phyloP scores from a whole-genome alignment of 768 basidiomycete genomes.

The Stropharia rugosoannulata region DNA sequence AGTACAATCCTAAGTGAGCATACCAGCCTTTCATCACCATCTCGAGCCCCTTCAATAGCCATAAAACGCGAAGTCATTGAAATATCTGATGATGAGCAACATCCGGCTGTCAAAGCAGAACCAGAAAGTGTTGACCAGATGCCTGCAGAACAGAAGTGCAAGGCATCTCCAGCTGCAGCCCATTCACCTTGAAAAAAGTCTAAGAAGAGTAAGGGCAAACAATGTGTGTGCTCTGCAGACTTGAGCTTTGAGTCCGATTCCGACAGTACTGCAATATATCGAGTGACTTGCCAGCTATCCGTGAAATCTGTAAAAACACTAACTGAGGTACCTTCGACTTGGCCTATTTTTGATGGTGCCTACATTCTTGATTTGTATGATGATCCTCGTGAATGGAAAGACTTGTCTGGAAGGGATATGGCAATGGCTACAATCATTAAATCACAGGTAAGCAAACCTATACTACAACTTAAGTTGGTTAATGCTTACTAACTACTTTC shows the following conservation, averaged over 20 bases:
- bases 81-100: too few species aligned
- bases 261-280: background rate
- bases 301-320: background rate
- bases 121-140: too few species aligned
- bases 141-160: too few species aligned
- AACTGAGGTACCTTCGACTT: background rate
- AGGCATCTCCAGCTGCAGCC: too few species aligned
- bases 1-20: too few species aligned
- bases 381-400: background rate
- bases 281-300: background rate
- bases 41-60: too few species aligned
- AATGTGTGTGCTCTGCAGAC: too few species aligned
- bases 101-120: too few species aligned
- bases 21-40: too few species aligned
- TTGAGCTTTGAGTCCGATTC: background rate
- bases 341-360: background rate
- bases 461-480: background rate
- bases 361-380: background rate
- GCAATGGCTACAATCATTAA: slow-evolving; percentile 1
- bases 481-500: background rate
- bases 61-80: too few species aligned
- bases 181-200: too few species aligned
- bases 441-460: background rate
- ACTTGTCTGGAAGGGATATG: background rate
- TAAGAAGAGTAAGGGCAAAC: background rate